Evolutionary conservation across 805 yeast species (phyloP), one percentile per base, ranked within the genome.

Genomic region (Candida railenensis): DNA sequence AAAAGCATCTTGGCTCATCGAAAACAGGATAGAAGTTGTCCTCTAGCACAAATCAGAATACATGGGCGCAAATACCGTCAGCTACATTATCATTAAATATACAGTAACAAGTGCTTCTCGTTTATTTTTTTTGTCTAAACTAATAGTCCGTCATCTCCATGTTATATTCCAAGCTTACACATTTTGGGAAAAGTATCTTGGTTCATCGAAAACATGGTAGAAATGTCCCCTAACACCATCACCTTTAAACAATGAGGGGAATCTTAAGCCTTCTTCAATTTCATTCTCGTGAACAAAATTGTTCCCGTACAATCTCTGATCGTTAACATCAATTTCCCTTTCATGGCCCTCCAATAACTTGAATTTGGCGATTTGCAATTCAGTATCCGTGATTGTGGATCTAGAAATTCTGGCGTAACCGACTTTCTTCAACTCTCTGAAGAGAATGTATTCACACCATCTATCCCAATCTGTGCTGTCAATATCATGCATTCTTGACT

Each of bases 371-470:
- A 89, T 86, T 73, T 94, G 99, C 44, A 94, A 80, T 66, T 94
- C 99, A 2, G 99, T 94, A 62, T 94, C 99, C 0, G 99, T 94
- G 54, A 94, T 91, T 0, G 96, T 83, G 7, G 94, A 89, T 60
- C 99, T 81, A 40, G 95, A 83, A 37, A 94, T 85, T 63, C 99
- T 82, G 0, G 98, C 98, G 63, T 94, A 94, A 3, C 96, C 98
- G 1, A 86, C 82, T 66, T 96, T 85, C 63, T 82, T 85, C 66
- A 94, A 71, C 49, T 86, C 84, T 64, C 91, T 87, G 79, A 86
- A 94, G 53, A 94, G 70, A 51, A 94, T 89, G 68, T 94, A 94
- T 70, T 94, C 96, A 69, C 99, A 94, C 99, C 99, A 94, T 70
- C 99, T 82, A 61, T 94, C 99, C 83, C 91, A 88, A 63, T 92